Percentiles rank a stretch among this genome's conserved stretches.
These are phyloP conservation scores for Dissophora ornata DNA, from an alignment of 192 early-diverging fungal genomes.

Conservation along the genomic window DNA sequence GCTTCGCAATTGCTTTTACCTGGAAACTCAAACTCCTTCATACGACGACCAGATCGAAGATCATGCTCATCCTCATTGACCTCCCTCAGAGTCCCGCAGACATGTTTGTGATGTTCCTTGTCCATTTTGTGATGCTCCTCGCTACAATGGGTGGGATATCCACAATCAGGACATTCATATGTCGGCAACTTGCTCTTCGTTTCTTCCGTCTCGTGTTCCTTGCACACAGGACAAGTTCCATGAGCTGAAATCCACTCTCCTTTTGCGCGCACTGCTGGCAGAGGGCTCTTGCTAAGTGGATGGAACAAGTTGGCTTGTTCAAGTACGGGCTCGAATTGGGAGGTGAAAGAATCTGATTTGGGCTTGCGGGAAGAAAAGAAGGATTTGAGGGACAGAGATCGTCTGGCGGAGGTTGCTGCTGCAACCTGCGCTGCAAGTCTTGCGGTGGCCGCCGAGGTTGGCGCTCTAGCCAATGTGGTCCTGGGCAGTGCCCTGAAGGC, in stretches of 20 bases:
- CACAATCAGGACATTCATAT: conserved; percentile 82
- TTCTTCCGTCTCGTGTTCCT: conserved; percentile 50
- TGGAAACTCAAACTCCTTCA: conserved; percentile 86
- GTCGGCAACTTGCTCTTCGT: conserved; percentile 59
- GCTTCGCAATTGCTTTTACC: too few species aligned
- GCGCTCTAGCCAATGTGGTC: conserved; percentile 19
- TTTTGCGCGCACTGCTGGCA: conserved; percentile 73
- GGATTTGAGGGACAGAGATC: conserved; percentile 48
- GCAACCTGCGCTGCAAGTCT: conserved; percentile 1
- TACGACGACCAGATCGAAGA: conserved; percentile 75
- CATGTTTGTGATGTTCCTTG: conserved; percentile 63
- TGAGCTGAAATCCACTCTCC: conserved; percentile 70
- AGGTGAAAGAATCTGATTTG: conserved; percentile 37
- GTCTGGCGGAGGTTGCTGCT: conserved; percentile 15
- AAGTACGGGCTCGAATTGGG: conserved; percentile 53
- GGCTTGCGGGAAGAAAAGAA: conserved; percentile 50
- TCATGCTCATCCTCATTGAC: conserved; percentile 85
- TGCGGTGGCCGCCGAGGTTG: conserved; percentile 6
- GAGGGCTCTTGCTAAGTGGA: conserved; percentile 74
- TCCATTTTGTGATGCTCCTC: conserved; percentile 74
- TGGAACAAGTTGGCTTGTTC: conserved; percentile 74
- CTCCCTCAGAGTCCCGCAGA: conserved; percentile 72
- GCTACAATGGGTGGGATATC: conserved; percentile 83
- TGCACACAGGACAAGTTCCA: conserved; percentile 77
- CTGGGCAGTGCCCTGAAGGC: conserved; percentile 39